Base-by-base conservation (phyloP, 495 filamentous ascomycete genomes). In the Symbiotaphrina buchneri region DNA sequence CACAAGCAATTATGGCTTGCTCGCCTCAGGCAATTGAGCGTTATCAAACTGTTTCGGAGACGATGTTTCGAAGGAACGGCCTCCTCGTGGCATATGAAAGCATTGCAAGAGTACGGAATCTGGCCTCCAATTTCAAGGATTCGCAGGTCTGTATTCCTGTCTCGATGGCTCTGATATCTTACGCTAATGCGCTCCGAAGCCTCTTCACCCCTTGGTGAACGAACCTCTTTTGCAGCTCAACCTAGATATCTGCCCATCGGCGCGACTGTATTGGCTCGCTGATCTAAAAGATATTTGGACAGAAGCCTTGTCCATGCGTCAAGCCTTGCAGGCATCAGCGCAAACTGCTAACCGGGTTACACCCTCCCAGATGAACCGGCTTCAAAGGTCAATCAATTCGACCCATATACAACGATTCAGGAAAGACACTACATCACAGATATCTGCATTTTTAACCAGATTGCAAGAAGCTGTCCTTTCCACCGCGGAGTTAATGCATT, bases 371-470 rank as follows among this genome's bases (percentile, higher is more conserved):
- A 59, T 78, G 59, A 77, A 65, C 36, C 61, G 69, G 3, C 49
- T 84, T 11, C 71, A 83, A 47, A 53, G 74, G 30, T 82, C 77
- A 6, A 48, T 66, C 27, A 58, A 67, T 10, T 61, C 64, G 6
- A 48, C 46, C 30, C 60, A 62, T 6, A 60, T 73, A 17, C 60
- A 63, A 15, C 57, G 61, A 6, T 54, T 72, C 13, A 61, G 64
- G 33, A 69, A 70, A 26, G 74, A 82, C 36, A 62, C 72, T 5
- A 80, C 76, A 30, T 23, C 15, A 18, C 21, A 21, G 4, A 18
- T 27, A 2, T 34, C 28, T 27, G 13, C n/a, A 8, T 34, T 34
- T 25, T 30, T 34, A 13, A 19, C 17, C 3, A 15, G 13, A 6
- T 13, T 34, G 4, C 4, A 19, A 16, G 13, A 25, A 13, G 13